Percentiles rank a stretch among this genome's conserved stretches.
phyloP scores from a whole-genome alignment of 1,284 basidiomycete species.

The Irpex lacteus region DNA sequence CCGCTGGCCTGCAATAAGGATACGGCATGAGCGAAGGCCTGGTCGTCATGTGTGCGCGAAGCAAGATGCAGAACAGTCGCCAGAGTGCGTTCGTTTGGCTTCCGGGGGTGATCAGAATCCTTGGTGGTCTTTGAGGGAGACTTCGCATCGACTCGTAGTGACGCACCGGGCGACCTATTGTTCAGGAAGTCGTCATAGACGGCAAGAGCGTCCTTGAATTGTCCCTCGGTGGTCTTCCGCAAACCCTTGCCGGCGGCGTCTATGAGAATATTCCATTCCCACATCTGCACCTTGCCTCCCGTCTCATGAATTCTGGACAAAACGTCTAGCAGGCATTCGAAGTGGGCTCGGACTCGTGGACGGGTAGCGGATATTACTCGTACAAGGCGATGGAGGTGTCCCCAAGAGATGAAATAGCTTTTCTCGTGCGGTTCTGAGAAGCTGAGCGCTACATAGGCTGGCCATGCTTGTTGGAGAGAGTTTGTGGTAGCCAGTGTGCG shows the following conservation, averaged over 20 bases:
- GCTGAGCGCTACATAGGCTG: conserved; percentile 48
- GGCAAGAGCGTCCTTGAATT: conserved; percentile 59
- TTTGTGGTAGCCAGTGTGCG: conserved; percentile 36
- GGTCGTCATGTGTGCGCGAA: conserved; percentile 42
- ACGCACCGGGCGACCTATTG: conserved; percentile 42
- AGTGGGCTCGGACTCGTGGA: conserved; percentile 56
- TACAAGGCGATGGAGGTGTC: conserved; percentile 57
- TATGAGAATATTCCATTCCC: conserved; percentile 76
- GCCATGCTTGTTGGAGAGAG: conserved; percentile 53
- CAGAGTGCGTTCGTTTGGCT: conserved; percentile 66
- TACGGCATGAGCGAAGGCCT: conserved; percentile 49
- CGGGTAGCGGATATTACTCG: conserved; percentile 49
- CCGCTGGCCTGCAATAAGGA: conserved; percentile 50
- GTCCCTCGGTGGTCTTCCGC: conserved; percentile 50
- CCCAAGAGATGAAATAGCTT: conserved; percentile 22
- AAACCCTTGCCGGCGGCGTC: conserved; percentile 65
- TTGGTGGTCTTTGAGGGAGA: neutral
- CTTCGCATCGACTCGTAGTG: conserved; percentile 22
- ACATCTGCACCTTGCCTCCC: conserved; percentile 49
- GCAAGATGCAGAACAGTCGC: conserved; percentile 67
- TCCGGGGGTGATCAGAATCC: neutral
- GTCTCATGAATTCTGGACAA: conserved; percentile 50
- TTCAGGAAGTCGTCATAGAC: conserved; percentile 57
- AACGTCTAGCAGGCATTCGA: conserved; percentile 62
- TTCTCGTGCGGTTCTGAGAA: conserved; percentile 25